Evolutionary conservation across 2,329 filamentous ascomycete species (phyloP).

Genomic region (Ophiognomonia clavigignenti-juglandacearum): DNA sequence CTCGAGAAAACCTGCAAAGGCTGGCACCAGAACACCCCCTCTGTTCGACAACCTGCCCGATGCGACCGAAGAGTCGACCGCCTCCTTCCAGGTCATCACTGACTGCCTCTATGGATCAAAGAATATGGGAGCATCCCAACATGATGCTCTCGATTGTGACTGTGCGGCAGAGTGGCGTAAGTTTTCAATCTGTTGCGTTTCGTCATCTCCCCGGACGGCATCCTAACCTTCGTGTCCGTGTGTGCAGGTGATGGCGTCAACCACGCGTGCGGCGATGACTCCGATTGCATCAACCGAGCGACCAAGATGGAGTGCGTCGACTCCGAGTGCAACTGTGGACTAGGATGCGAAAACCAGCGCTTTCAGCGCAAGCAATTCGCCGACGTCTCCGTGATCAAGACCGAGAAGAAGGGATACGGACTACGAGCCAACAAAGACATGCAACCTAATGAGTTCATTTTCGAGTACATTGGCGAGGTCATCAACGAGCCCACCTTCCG

Average conservation of each 20-base stretch:
- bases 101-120: constrained; percentile 91
- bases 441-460: constrained; percentile 84
- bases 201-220: constrained; percentile 15
- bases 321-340: constrained; percentile 80
- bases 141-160: constrained; percentile 88
- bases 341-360: constrained; percentile 86
- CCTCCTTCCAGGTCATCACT: constrained; percentile 73
- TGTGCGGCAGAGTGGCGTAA: constrained; percentile 93
- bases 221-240: constrained; percentile 32
- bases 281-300: constrained; percentile 96
- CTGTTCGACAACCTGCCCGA: constrained; percentile 75
- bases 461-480: constrained; percentile 97
- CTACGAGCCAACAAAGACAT: constrained; percentile 77
- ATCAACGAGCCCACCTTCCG: constrained; percentile 91
- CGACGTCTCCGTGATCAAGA: constrained; percentile 90
- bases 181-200: constrained; percentile 32
- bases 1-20: constrained; percentile 68
- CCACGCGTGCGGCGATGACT: constrained; percentile 88
- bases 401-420: constrained; percentile 95
- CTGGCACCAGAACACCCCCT: constrained; percentile 54
- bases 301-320: constrained; percentile 94
- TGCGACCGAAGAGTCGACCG: constrained; percentile 69
- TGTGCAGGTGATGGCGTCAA: constrained; percentile 59
- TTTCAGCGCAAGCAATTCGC: constrained; percentile 90
- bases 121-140: constrained; percentile 84